Evolutionary conservation across 202 grass and related monocot species (phyloP).

Genomic region (Panicum virgatum): DNA sequence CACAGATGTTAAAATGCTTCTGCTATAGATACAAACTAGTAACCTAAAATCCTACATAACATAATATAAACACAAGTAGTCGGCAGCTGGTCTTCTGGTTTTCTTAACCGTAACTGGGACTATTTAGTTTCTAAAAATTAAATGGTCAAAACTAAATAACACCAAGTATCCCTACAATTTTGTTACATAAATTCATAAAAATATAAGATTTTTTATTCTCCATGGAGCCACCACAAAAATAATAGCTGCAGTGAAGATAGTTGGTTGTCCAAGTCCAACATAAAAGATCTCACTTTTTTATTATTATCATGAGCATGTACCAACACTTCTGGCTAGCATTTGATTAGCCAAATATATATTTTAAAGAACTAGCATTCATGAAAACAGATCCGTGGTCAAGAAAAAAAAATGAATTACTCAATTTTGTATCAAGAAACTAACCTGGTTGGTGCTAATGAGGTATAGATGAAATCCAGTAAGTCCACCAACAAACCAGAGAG

Average conservation of each 20-base stretch:
- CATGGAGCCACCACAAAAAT: neutral
- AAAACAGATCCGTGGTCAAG: conserved; percentile 3
- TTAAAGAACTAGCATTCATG: conserved; percentile 9
- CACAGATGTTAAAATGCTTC: neutral
- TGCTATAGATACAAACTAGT: neutral
- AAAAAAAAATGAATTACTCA: neutral
- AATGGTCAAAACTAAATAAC: neutral
- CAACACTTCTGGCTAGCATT: neutral
- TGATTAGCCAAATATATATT: neutral
- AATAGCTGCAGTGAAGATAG: neutral
- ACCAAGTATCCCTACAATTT: neutral
- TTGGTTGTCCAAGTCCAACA: neutral
- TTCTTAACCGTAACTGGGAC: neutral
- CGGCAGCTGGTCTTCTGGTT: neutral
- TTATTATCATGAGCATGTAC: conserved; percentile 3
- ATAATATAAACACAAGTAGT: neutral
- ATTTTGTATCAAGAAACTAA: conserved; percentile 23
- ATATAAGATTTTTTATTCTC: neutral
- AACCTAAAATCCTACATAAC: conserved; percentile 9
- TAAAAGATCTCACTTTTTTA: conserved; percentile 16
- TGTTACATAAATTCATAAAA: conserved; percentile 4
- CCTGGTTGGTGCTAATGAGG: conserved; percentile 91
- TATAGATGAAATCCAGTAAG: conserved; percentile 90
- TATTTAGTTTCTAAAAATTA: conserved; percentile 5
- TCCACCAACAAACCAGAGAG: conserved; percentile 94